Evolutionary conservation across 139 green algal species (phyloP).

Genomic region (Ulvella scutata): DNA sequence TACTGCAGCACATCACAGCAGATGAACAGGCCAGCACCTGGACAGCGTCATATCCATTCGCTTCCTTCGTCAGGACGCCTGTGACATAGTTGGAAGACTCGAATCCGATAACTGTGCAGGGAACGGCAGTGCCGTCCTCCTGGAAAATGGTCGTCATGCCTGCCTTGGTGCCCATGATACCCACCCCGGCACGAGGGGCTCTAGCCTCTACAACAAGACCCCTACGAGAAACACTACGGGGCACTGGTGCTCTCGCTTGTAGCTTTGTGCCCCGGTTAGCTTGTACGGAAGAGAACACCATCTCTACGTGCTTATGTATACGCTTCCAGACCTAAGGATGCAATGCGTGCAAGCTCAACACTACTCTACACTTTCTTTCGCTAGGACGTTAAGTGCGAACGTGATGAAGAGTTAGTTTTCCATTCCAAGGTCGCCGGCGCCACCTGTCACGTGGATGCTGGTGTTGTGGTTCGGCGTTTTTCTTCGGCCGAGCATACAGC

Average conservation of each 20-base stretch:
- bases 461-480: too few species aligned
- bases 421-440: too few species aligned
- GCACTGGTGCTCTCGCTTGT: neutral
- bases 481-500: too few species aligned
- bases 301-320: too few species aligned
- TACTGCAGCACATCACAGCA: too few species aligned
- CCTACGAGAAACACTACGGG: neutral
- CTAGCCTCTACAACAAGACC: conserved; percentile 11
- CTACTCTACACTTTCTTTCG: too few species aligned
- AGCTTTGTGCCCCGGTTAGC: neutral
- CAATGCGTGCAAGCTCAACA: too few species aligned
- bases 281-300: neutral
- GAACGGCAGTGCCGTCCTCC: conserved; percentile 58
- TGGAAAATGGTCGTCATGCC: conserved; percentile 94
- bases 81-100: conserved; percentile 87
- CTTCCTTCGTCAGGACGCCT: conserved; percentile 28
- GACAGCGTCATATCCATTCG: neutral
- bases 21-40: neutral
- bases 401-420: too few species aligned
- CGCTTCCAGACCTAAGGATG: too few species aligned
- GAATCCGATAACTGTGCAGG: conserved; percentile 82
- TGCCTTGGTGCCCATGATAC: conserved; percentile 87
- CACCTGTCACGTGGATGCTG: too few species aligned
- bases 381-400: too few species aligned
- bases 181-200: conserved; percentile 37